These are phyloP conservation scores for Tulasnella sp. DNA, from an alignment of 768 basidiomycete genomes.

Conservation along the genomic window DNA sequence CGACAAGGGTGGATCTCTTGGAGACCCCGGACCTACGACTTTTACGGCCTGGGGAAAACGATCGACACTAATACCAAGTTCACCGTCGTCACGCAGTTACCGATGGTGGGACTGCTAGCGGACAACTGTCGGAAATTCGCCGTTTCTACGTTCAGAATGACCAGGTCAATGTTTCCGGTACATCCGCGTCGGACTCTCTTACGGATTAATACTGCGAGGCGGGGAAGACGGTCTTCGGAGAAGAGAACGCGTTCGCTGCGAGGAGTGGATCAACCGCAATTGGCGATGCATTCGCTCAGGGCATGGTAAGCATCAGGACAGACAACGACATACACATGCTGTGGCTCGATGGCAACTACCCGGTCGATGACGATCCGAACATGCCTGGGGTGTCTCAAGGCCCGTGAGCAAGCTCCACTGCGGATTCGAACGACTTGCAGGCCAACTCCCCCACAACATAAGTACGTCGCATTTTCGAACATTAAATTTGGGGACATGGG, in stretches of 20 bases:
- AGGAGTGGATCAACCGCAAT: conserved; percentile 33
- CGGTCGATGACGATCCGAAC: too few relatives aligned
- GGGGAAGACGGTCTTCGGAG: conserved; percentile 29
- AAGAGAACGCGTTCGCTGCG: conserved; percentile 32
- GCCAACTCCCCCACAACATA: too few relatives aligned
- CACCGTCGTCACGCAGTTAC: conserved; percentile 52
- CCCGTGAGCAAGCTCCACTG: too few relatives aligned
- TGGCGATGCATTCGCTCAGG: conserved; percentile 29
- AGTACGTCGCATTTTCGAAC: too few relatives aligned
- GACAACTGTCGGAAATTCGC: conserved; percentile 41
- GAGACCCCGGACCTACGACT: conserved; percentile 38
- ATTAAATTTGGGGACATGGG: too few relatives aligned
- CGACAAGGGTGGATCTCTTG: conserved; percentile 49
- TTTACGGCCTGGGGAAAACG: conserved; percentile 37
- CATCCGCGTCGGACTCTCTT: conserved; percentile 15
- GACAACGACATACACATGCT: conserved; percentile 44
- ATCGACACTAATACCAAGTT: conserved; percentile 41
- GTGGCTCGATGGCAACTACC: conserved; percentile 31
- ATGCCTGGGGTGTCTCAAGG: too few relatives aligned
- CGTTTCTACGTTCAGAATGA: conserved; percentile 34
- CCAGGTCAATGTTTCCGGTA: conserved; percentile 32
- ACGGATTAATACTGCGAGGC: conserved; percentile 15
- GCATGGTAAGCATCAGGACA: conserved; percentile 43
- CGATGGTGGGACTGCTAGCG: conserved; percentile 33
- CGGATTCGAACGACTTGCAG: too few relatives aligned